Conservation (phyloP, 306 rosid genomes). For the Gillenia trifoliata region DNA sequence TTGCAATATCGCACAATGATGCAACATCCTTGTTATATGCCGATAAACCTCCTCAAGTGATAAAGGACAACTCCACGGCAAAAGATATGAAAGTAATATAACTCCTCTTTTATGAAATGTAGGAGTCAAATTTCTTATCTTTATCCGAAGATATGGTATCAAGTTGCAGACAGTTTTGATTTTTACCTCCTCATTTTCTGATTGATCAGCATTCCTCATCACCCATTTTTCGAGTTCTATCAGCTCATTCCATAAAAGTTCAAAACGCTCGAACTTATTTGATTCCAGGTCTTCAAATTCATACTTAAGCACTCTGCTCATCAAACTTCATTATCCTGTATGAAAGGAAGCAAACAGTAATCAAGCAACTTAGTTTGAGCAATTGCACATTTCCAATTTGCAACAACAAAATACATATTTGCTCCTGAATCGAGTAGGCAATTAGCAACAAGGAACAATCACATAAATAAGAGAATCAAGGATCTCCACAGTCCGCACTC, state of each 20-base stretch:
- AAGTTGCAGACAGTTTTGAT: constrained; percentile 1
- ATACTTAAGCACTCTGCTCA: constrained; percentile 42
- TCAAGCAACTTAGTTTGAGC: constrained; percentile 13
- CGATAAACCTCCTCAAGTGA: background rate
- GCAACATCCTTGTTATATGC: background rate
- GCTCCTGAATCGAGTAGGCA: background rate
- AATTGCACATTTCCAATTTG: constrained; percentile 11
- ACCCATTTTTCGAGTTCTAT: constrained; percentile 81
- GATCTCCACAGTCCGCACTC: background rate
- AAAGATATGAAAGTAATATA: no score
- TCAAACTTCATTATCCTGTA: constrained; percentile 55
- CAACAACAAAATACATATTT: constrained; percentile 2
- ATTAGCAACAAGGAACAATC: background rate
- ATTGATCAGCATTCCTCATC: constrained; percentile 66
- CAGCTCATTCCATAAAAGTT: constrained; percentile 73
- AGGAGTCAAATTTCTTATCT: background rate
- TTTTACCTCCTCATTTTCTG: constrained; percentile 65
- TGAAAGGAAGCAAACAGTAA: constrained; percentile 7
- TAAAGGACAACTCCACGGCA: no score
- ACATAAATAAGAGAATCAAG: background rate
- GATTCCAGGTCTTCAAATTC: constrained; percentile 43
- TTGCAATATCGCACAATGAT: background rate
- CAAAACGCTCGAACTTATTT: constrained; percentile 75
- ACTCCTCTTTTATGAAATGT: no score
- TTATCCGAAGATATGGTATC: background rate